Evolutionary conservation across 2,329 filamentous ascomycete species (phyloP).

Genomic region (Amauroascus verrucosus): DNA sequence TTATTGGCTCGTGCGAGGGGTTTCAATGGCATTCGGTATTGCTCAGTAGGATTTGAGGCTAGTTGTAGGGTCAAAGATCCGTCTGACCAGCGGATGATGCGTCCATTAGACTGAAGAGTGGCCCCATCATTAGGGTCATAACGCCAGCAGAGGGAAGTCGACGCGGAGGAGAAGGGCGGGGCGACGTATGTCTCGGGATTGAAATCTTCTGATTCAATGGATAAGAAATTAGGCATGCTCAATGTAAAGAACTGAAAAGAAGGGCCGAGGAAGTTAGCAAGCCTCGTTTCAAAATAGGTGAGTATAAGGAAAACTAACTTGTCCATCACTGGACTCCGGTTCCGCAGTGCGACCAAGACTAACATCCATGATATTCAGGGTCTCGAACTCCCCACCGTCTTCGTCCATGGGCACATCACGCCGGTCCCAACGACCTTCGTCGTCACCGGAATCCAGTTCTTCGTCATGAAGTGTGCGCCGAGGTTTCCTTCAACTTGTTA

Average conservation of each 20-base stretch:
- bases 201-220: slow-evolving; percentile 52
- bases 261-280: not conserved
- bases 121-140: slow-evolving; percentile 49
- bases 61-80: slow-evolving; percentile 57
- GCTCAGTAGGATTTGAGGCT: slow-evolving; percentile 50
- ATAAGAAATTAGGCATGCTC: slow-evolving; percentile 53
- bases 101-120: slow-evolving; percentile 54
- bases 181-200: slow-evolving; percentile 51
- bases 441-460: slow-evolving; percentile 55
- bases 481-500: slow-evolving; percentile 22
- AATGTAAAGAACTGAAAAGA: slow-evolving; percentile 51
- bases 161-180: slow-evolving; percentile 53
- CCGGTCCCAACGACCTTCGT: slow-evolving; percentile 48
- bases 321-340: slow-evolving; percentile 40
- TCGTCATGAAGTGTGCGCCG: slow-evolving; percentile 48
- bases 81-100: slow-evolving; percentile 57
- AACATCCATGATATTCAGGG: slow-evolving; percentile 45
- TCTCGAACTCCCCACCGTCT: slow-evolving; percentile 36
- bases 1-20: slow-evolving; percentile 48
- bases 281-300: not conserved
- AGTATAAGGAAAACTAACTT: slow-evolving; percentile 24
- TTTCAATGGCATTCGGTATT: slow-evolving; percentile 51
- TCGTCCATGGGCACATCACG: slow-evolving; percentile 38
- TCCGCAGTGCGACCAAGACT: slow-evolving; percentile 48
- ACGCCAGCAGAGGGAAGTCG: slow-evolving; percentile 56